Evolutionary conservation across 2,329 filamentous ascomycete genomes (phyloP).

Genomic region (Diplodia corticola): DNA sequence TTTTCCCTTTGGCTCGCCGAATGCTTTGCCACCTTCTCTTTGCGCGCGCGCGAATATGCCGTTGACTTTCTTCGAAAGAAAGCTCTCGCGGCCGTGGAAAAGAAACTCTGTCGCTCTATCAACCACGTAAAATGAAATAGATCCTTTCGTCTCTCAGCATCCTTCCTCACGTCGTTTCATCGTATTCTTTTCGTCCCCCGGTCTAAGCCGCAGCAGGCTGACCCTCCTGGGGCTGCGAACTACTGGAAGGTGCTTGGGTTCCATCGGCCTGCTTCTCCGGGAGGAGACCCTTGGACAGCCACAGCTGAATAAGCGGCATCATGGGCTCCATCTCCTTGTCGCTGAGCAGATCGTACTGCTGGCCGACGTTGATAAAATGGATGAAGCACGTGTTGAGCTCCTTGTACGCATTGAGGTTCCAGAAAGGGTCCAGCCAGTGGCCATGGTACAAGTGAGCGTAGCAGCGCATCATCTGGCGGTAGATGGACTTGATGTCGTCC

Average conservation of each 20-base stretch:
- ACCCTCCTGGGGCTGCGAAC: constrained; percentile 7
- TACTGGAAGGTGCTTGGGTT: not conserved
- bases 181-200: not conserved
- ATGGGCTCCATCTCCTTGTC: constrained; percentile 93
- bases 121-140: not conserved
- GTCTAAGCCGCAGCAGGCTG: not conserved
- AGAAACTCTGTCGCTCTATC: constrained; percentile 9
- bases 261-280: constrained; percentile 46
- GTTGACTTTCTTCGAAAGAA: not conserved
- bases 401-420: constrained; percentile 50
- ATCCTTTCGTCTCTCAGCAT: not conserved
- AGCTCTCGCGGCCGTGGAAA: constrained; percentile 11
- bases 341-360: constrained; percentile 74
- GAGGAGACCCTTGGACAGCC: constrained; percentile 85
- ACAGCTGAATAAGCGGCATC: constrained; percentile 90
- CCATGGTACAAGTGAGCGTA: constrained; percentile 56
- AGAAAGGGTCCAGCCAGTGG: constrained; percentile 54
- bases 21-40: not conserved
- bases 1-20: not conserved
- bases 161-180: not conserved
- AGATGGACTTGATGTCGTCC: constrained; percentile 75
- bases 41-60: not conserved
- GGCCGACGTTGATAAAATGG: constrained; percentile 63
- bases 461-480: constrained; percentile 57
- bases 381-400: constrained; percentile 57